These are phyloP conservation scores for Tulasnella sp. DNA, from an alignment of 768 basidiomycete species.

Conservation along the genomic window DNA sequence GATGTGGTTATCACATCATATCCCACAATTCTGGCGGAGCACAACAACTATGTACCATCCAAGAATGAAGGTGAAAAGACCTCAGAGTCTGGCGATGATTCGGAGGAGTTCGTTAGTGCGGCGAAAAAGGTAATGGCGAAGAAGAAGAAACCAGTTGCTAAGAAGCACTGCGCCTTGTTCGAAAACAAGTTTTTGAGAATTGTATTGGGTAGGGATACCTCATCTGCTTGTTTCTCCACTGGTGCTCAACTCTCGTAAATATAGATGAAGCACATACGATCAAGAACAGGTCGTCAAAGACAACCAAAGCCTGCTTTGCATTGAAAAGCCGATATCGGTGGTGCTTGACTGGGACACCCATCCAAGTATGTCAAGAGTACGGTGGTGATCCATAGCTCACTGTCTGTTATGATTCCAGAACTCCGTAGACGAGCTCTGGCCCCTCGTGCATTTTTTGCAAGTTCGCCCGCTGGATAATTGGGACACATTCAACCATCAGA, in stretches of 20 bases:
- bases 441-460: slow-evolving; percentile 78
- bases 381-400: background rate
- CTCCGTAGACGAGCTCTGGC: slow-evolving; percentile 76
- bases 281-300: slow-evolving; percentile 70
- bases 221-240: background rate
- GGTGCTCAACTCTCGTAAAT: background rate
- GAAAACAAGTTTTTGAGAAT: slow-evolving; percentile 71
- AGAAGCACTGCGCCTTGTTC: slow-evolving; percentile 44
- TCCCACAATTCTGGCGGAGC: slow-evolving; percentile 68
- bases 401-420: slow-evolving; percentile 43
- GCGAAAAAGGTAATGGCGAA: slow-evolving; percentile 18
- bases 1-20: slow-evolving; percentile 84
- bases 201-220: slow-evolving; percentile 71
- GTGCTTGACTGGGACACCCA: slow-evolving; percentile 77
- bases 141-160: slow-evolving; percentile 31
- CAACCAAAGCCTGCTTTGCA: slow-evolving; percentile 61
- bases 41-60: slow-evolving; percentile 37
- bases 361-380: slow-evolving; percentile 25
- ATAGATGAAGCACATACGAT: slow-evolving; percentile 90
- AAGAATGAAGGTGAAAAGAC: slow-evolving; percentile 32
- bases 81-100: slow-evolving; percentile 7
- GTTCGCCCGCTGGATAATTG: slow-evolving; percentile 71
- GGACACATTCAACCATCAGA: slow-evolving; percentile 63
- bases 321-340: slow-evolving; percentile 71
- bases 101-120: slow-evolving; percentile 12